phyloP scores from a whole-genome alignment of 1,284 basidiomycete genomes.

The Pyrrhoderma lamaoense region DNA sequence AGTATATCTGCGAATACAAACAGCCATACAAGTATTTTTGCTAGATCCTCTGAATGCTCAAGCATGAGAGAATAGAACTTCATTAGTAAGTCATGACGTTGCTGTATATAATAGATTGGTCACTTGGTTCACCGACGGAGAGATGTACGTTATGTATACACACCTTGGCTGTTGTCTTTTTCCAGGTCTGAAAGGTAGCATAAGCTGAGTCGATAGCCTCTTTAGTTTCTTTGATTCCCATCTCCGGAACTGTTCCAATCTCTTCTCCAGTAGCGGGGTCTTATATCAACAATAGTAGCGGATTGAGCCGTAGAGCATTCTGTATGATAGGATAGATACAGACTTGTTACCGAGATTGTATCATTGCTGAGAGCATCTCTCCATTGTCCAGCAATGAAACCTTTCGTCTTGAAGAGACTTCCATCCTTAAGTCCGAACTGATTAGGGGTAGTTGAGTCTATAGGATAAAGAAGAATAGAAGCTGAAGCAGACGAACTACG shows the following conservation, averaged over 20 bases:
- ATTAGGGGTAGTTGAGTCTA: background rate
- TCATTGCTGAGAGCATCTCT: conserved; percentile 66
- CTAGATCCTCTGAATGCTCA: conserved; percentile 76
- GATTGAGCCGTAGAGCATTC: conserved; percentile 1
- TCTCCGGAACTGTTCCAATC: conserved; percentile 80
- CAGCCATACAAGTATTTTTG: conserved; percentile 58
- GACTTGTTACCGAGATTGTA: conserved; percentile 72
- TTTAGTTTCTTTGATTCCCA: conserved; percentile 76
- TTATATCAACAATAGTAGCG: conserved; percentile 25
- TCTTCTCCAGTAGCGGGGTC: conserved; percentile 81
- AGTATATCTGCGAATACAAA: background rate
- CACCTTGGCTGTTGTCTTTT: conserved; percentile 74
- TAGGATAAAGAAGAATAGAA: background rate
- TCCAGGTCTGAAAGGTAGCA: conserved; percentile 75
- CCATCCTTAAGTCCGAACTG: conserved; percentile 74
- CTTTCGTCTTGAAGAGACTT: conserved; percentile 67
- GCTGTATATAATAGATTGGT: conserved; percentile 30
- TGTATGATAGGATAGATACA: conserved; percentile 25
- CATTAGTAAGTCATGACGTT: conserved; percentile 73
- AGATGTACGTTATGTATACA: conserved; percentile 16
- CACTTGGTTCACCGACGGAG: background rate
- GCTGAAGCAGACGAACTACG: conserved; percentile 1
- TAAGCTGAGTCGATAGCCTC: conserved; percentile 73
- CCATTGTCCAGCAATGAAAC: conserved; percentile 78
- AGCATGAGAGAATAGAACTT: conserved; percentile 71